Conservation (phyloP, 305 asterid genomes). For the Fraxinus ornus region DNA sequence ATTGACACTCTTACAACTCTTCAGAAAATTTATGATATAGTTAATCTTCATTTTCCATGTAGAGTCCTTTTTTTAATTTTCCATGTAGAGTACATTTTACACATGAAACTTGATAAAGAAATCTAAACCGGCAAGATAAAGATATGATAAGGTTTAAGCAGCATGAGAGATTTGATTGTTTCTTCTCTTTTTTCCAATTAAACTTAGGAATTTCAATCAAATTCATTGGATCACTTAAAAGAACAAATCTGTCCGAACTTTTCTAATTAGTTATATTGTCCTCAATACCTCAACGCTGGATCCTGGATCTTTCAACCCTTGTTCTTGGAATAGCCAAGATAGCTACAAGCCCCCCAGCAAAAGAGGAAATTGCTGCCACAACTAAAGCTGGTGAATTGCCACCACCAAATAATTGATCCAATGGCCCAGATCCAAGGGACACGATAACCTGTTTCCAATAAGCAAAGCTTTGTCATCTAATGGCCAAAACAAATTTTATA, state of each 20-base stretch:
- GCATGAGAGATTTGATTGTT: background rate
- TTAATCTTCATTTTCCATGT: background rate
- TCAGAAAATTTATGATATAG: background rate
- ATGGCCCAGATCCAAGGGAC: conserved; percentile 77
- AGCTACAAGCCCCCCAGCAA: conserved; percentile 66
- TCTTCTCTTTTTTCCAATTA: background rate
- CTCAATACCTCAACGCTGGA: conserved; percentile 41
- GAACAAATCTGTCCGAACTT: background rate
- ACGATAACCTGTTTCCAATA: conserved; percentile 53
- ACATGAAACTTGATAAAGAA: background rate
- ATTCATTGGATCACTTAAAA: background rate
- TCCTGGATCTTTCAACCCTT: conserved; percentile 57
- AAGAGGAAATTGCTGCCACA: conserved; percentile 61
- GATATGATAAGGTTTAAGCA: background rate
- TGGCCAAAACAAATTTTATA: conserved; percentile 6
- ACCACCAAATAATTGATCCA: conserved; percentile 87
- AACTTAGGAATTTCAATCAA: background rate
- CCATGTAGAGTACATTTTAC: background rate
- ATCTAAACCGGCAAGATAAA: background rate
- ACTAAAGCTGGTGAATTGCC: conserved; percentile 76
- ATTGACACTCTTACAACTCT: background rate
- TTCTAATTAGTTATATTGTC: background rate
- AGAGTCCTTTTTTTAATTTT: background rate
- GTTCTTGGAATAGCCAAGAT: conserved; percentile 82
- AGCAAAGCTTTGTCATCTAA: conserved; percentile 2